Base-by-base conservation (phyloP, 208 protist species). In the Crithidia brevicula region DNA sequence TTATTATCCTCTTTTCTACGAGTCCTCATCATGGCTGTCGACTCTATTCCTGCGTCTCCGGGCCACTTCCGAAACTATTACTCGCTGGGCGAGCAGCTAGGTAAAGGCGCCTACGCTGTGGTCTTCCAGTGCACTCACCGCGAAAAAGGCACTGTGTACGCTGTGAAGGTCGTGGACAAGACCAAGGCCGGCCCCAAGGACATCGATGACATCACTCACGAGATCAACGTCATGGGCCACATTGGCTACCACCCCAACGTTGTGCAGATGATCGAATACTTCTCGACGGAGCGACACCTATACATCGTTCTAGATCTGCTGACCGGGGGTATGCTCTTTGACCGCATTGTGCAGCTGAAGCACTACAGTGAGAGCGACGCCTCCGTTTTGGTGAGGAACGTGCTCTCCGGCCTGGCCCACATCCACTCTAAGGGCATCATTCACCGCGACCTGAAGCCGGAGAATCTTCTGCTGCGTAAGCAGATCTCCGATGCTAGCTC, bases 391-490 rank as follows among this genome's bases (percentile, higher is more conserved):
- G 83, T 98, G 42, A 98, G 87, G 69, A 99, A 99, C 72, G 91
- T 99, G 10, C 98, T 98, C 71, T 79, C 85, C 47, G 93, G 96
- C 18, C 79, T 99, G 31, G 85, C 97, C 58, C 98, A 96, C 71
- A 94, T 93, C 66, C 98, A 99, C 78, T 96, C 91, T 36, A 97
- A 92, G 42, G 98, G 98, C 31, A 98, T 99, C 56, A 99, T 99
- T 83, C 99, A 99, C 79, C 86, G 99, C 49, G 98, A 99, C 74
- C 86, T 99, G 27, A 99, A 99, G 85, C 98, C 98, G 34, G 97
- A 99, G 68, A 99, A 99, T 67, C 86, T 99, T 36, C 97, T 99
- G 80, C 98, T 99, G 73, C 97, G 99, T 76, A 95, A 98, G 82
- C 66, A 78, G 28, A 79, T 94, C 59, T 75, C 87, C 43, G 65